Evolutionary conservation across 2,329 filamentous ascomycete species (phyloP).

Genomic region (Aspergillus costaricaensis): DNA sequence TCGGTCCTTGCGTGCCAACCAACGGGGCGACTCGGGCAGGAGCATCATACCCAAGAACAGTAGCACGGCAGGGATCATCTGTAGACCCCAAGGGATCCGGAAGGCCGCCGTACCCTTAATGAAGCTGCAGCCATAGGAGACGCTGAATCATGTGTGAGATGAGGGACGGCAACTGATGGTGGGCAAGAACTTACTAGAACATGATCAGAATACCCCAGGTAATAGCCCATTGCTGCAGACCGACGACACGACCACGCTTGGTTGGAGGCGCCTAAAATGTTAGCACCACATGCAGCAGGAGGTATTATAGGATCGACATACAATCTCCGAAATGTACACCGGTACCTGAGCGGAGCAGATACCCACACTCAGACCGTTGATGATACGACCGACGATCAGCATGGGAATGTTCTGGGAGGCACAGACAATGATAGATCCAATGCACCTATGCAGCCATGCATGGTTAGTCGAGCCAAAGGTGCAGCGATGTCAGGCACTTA

Average conservation of each 20-base stretch:
- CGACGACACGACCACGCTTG: conserved; percentile 64
- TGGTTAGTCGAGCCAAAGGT: background rate
- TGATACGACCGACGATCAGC: conserved; percentile 69
- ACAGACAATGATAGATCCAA: conserved; percentile 62
- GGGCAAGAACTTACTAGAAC: conserved; percentile 63
- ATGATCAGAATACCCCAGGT: conserved; percentile 71
- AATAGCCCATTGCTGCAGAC: conserved; percentile 73
- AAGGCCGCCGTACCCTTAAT: conserved; percentile 62
- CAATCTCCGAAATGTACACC: conserved; percentile 69
- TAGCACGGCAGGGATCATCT: conserved; percentile 63
- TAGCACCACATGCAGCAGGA: conserved; percentile 56
- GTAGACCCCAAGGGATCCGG: conserved; percentile 66
- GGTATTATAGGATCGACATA: conserved; percentile 45
- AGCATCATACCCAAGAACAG: conserved; percentile 57
- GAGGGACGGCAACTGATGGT: conserved; percentile 22
- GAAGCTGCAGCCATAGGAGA: conserved; percentile 63
- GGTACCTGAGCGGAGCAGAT: conserved; percentile 72
- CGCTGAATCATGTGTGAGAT: conserved; percentile 30
- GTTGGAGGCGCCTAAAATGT: conserved; percentile 54
- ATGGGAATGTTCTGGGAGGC: conserved; percentile 68
- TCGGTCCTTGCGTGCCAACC: conserved; percentile 63
- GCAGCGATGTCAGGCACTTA: conserved; percentile 24
- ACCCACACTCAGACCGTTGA: conserved; percentile 73
- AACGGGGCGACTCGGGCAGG: conserved; percentile 61
- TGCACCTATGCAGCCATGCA: conserved; percentile 39